A percentile compares a stretch with the other conserved stretches of the same genome.
Conservation (phyloP, 2,329 filamentous ascomycete genomes). For the Colletotrichum sojae region DNA sequence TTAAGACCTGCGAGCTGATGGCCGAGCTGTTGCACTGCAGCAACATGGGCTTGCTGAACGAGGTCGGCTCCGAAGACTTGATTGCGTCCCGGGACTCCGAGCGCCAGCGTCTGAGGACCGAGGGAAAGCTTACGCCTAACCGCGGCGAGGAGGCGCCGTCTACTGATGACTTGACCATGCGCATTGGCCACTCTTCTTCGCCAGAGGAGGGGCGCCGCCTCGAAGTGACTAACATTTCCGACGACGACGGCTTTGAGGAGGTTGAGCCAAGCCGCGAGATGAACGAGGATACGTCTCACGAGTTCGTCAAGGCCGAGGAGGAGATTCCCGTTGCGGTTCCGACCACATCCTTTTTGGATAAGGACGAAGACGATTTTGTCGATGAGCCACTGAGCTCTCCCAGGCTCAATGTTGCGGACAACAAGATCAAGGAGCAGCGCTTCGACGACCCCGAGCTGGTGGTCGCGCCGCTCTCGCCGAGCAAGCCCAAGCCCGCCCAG, state of each 20-base stretch:
- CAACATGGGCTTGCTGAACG: slow-evolving; percentile 97
- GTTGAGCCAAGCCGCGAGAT: slow-evolving; percentile 80
- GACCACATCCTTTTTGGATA: slow-evolving; percentile 53
- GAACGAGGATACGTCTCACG: slow-evolving; percentile 79
- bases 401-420: slow-evolving; percentile 72
- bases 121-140: slow-evolving; percentile 74
- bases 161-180: slow-evolving; percentile 75
- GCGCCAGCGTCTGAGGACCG: slow-evolving; percentile 81
- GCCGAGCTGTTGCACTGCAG: slow-evolving; percentile 97
- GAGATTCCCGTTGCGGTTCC: slow-evolving; percentile 56
- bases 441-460: slow-evolving; percentile 71
- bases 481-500: slow-evolving; percentile 49
- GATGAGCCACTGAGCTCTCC: slow-evolving; percentile 83
- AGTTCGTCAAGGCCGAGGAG: slow-evolving; percentile 74
- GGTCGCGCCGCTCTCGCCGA: slow-evolving; percentile 71
- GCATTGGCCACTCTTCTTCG: slow-evolving; percentile 60
- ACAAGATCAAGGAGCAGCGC: slow-evolving; percentile 65
- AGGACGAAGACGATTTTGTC: slow-evolving; percentile 81
- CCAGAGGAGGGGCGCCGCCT: slow-evolving; percentile 77
- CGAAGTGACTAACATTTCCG: slow-evolving; percentile 84
- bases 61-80: slow-evolving; percentile 89
- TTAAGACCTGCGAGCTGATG: slow-evolving; percentile 99
- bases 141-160: slow-evolving; percentile 59
- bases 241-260: slow-evolving; percentile 95
- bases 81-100: slow-evolving; percentile 85